Evolutionary conservation across 768 basidiomycete genomes (phyloP).

Genomic region (Tremella fuciformis): DNA sequence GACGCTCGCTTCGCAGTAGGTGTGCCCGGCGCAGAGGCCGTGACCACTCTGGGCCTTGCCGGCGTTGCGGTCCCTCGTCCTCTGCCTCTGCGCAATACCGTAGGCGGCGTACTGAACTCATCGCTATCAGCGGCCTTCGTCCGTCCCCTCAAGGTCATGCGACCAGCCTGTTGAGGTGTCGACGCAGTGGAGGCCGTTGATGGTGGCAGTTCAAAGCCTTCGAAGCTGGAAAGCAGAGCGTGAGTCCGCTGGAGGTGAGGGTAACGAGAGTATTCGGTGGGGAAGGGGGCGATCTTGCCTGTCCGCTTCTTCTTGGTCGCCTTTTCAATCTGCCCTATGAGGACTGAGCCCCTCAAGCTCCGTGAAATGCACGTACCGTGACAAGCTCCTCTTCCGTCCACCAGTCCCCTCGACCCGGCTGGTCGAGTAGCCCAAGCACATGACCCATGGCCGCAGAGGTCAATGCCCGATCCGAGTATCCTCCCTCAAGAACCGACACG

Average conservation of each 20-base stretch:
- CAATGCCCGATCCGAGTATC: slow-evolving; percentile 86
- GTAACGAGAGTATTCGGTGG: slow-evolving; percentile 26
- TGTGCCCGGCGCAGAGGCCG: slow-evolving; percentile 1
- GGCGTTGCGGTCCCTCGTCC: slow-evolving; percentile 21
- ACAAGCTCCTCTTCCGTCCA: slow-evolving; percentile 35
- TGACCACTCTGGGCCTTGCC: slow-evolving; percentile 4
- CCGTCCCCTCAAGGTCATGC: slow-evolving; percentile 41
- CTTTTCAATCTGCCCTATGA: slow-evolving; percentile 33
- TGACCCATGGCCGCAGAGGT: slow-evolving; percentile 80
- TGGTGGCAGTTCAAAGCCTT: slow-evolving; percentile 9
- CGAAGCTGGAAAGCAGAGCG: slow-evolving; percentile 33
- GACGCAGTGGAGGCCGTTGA: slow-evolving; percentile 13
- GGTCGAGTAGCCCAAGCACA: slow-evolving; percentile 61
- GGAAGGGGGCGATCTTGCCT: slow-evolving; percentile 40
- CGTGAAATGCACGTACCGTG: slow-evolving; percentile 24
- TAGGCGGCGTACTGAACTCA: slow-evolving; percentile 18
- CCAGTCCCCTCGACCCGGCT: slow-evolving; percentile 29
- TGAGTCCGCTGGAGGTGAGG: slow-evolving; percentile 34
- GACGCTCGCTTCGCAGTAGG: not conserved
- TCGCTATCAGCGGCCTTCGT: slow-evolving; percentile 13
- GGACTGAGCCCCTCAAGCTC: not conserved
- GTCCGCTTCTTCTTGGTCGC: slow-evolving; percentile 46
- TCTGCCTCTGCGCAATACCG: slow-evolving; percentile 14
- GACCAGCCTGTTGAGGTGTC: slow-evolving; percentile 22
- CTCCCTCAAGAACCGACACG: slow-evolving; percentile 89